Evolutionary conservation across 345 rosid species (phyloP).

Genomic region (Iberis pinnata): DNA sequence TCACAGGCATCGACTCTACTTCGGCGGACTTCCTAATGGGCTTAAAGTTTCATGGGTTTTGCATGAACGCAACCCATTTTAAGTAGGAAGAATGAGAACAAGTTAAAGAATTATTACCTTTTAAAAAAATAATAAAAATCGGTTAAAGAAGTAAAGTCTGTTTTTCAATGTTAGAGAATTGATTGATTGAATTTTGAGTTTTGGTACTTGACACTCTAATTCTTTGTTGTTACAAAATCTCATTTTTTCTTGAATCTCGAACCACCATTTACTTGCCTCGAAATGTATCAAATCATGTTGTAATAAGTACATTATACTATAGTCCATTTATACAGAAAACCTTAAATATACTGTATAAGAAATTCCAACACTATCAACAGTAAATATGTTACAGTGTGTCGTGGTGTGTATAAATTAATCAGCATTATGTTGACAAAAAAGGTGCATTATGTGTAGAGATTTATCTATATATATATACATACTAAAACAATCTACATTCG

Average conservation of each 20-base stretch:
- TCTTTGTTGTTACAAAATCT: constrained; percentile 18
- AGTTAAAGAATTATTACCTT: too few relatives aligned
- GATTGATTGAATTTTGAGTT: constrained; percentile 26
- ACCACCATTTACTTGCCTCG: constrained; percentile 5
- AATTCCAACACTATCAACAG: not conserved
- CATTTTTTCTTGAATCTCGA: constrained; percentile 3
- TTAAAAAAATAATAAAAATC: too few relatives aligned
- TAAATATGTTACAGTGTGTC: too few relatives aligned
- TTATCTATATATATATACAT: too few relatives aligned
- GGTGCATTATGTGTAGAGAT: too few relatives aligned
- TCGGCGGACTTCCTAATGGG: too few relatives aligned
- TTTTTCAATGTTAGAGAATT: constrained; percentile 18
- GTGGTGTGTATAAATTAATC: too few relatives aligned
- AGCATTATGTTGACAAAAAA: too few relatives aligned
- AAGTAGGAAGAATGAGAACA: constrained; percentile 10
- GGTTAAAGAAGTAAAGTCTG: constrained; percentile 10
- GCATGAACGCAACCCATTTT: too few relatives aligned
- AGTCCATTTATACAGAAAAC: not conserved
- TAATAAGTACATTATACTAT: constrained; percentile 4
- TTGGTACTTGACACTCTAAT: constrained; percentile 11
- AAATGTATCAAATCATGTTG: constrained; percentile 22
- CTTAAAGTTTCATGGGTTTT: too few relatives aligned
- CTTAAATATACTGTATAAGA: not conserved
- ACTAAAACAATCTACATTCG: too few relatives aligned
- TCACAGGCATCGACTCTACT: too few relatives aligned